A percentile compares a stretch with the other conserved stretches of the same genome.
Conservation (phyloP, 768 basidiomycete genomes). For the Mycena alexandri region DNA sequence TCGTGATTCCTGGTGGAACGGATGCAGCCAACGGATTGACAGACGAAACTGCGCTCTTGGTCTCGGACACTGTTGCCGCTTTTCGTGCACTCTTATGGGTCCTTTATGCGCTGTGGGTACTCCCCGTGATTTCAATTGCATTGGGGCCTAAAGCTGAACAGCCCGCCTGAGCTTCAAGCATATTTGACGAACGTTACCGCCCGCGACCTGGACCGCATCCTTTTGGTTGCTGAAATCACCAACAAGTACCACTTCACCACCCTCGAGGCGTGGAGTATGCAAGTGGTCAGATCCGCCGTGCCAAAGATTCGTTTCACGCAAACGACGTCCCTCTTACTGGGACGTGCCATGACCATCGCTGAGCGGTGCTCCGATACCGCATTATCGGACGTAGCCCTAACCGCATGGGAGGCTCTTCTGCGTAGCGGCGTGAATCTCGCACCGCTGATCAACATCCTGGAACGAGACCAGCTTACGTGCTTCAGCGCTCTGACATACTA, state of each 20-base stretch:
- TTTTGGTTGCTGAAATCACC: constrained; percentile 6
- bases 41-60: background rate
- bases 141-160: no score
- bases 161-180: no score
- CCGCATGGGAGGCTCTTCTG: constrained; percentile 9
- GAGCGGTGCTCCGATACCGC: background rate
- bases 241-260: constrained; percentile 16
- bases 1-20: no score
- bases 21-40: no score
- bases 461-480: background rate
- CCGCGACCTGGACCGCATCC: background rate
- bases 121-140: no score
- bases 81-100: constrained; percentile 8
- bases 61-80: background rate
- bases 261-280: constrained; percentile 13
- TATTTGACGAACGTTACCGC: no score
- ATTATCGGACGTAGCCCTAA: background rate
- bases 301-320: background rate
- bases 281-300: background rate
- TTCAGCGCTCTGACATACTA: constrained; percentile 7
- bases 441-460: constrained; percentile 1
- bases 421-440: constrained; percentile 5
- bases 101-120: background rate
- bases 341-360: constrained; percentile 5
- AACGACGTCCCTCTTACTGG: background rate